These are phyloP conservation scores for Fraxinus floribunda DNA, from an alignment of 305 asterid species.

Conservation along the genomic window DNA sequence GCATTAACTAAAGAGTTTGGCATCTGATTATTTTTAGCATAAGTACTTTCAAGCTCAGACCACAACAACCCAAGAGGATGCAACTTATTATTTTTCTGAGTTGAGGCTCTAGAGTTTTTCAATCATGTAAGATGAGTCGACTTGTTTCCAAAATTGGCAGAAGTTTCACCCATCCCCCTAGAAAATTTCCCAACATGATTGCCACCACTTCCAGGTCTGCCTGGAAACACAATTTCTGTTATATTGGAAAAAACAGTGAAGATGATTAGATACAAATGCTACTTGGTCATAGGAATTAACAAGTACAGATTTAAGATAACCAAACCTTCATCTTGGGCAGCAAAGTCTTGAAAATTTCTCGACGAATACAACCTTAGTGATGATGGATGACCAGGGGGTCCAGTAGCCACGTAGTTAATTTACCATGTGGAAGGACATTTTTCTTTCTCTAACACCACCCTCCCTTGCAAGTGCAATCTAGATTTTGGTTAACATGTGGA, in stretches of 20 bases:
- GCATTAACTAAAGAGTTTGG: conserved; percentile 31
- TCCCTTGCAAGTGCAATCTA: too few species aligned
- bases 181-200: conserved; percentile 47
- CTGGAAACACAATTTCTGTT: conserved; percentile 75
- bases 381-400: too few species aligned
- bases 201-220: conserved; percentile 77
- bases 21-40: conserved; percentile 43
- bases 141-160: conserved; percentile 37
- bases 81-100: conserved; percentile 46
- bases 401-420: too few species aligned
- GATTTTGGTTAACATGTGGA: too few species aligned
- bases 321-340: too few species aligned
- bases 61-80: conserved; percentile 76
- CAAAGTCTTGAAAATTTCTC: too few species aligned
- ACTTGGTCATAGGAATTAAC: too few species aligned
- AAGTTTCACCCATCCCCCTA: conserved; percentile 38
- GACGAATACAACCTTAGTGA: too few species aligned
- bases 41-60: conserved; percentile 86
- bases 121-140: conserved; percentile 34
- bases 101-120: conserved; percentile 38
- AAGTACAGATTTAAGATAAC: too few species aligned
- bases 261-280: too few species aligned
- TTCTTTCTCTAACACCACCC: too few species aligned
- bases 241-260: not conserved
- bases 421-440: too few species aligned